Percentiles rank a stretch among this genome's conserved stretches.
Evolutionary conservation across 169 alveolate genomes (phyloP).

Genomic region (Cystoisospora suis): DNA sequence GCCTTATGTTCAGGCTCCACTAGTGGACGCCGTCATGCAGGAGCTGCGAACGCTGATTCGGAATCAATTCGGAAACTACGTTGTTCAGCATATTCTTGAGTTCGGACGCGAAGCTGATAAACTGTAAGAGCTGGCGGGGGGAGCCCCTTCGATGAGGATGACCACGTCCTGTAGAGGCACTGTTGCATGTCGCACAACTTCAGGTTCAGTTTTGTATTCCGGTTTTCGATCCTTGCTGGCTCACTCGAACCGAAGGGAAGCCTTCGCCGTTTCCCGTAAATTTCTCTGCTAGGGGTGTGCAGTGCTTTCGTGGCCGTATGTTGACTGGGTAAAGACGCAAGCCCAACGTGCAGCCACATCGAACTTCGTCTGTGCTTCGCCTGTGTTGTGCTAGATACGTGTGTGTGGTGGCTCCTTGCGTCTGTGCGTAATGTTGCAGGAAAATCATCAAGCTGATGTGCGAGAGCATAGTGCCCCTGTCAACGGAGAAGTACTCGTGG

Average conservation of each 20-base stretch:
- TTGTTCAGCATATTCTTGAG: slow-evolving; percentile 83
- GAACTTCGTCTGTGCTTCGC: too few relatives aligned
- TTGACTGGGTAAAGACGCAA: too few relatives aligned
- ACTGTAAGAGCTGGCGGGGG: slow-evolving; percentile 45
- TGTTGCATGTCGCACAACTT: too few relatives aligned
- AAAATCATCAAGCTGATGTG: slow-evolving; percentile 44
- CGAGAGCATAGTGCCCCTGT: slow-evolving; percentile 23
- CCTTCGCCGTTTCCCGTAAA: too few relatives aligned
- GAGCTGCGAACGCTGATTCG: slow-evolving; percentile 35
- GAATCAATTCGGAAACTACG: slow-evolving; percentile 84
- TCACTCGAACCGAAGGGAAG: too few relatives aligned
- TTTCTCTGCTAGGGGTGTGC: too few relatives aligned
- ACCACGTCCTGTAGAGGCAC: neutral
- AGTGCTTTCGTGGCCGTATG: too few relatives aligned
- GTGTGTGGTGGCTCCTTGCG: too few relatives aligned
- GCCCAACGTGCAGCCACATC: too few relatives aligned
- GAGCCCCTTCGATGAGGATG: neutral
- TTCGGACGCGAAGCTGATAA: slow-evolving; percentile 71
- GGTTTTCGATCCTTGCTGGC: too few relatives aligned
- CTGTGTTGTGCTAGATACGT: too few relatives aligned
- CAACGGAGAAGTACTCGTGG: slow-evolving; percentile 63
- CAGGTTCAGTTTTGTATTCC: too few relatives aligned
- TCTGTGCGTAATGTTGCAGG: slow-evolving; percentile 33
- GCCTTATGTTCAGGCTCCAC: slow-evolving; percentile 32
- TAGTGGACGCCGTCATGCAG: slow-evolving; percentile 60